phyloP scores from a whole-genome alignment of 768 basidiomycete genomes.

The Cubamyces lactineus region DNA sequence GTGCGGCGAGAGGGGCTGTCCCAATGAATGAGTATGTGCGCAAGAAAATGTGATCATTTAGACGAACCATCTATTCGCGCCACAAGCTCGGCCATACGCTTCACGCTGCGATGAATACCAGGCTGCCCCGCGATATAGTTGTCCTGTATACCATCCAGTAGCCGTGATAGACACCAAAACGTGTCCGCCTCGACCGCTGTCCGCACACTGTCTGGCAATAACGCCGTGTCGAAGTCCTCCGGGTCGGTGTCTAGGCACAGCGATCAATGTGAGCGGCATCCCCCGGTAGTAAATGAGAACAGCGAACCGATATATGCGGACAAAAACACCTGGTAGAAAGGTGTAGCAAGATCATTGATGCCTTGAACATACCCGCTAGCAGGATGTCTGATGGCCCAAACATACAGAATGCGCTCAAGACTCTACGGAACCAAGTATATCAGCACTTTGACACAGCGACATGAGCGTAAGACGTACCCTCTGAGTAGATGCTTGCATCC shows the following conservation, averaged over 20 bases:
- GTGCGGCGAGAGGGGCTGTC: slow-evolving; percentile 80
- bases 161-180: slow-evolving; percentile 96
- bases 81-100: slow-evolving; percentile 92
- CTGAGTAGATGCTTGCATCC: slow-evolving; percentile 91
- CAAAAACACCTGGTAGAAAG: slow-evolving; percentile 97
- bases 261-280: no score
- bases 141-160: slow-evolving; percentile 97
- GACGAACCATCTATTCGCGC: slow-evolving; percentile 81
- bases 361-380: slow-evolving; percentile 99
- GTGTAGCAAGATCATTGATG: slow-evolving; percentile 97
- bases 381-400: slow-evolving; percentile 99
- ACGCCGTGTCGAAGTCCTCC: slow-evolving; percentile 80
- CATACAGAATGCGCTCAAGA: slow-evolving; percentile 93
- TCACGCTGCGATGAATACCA: slow-evolving; percentile 92
- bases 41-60: background rate
- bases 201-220: slow-evolving; percentile 69
- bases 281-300: no score
- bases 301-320: slow-evolving; percentile 86
- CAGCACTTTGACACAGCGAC: slow-evolving; percentile 21
- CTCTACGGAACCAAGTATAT: slow-evolving; percentile 51
- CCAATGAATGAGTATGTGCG: no score
- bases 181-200: slow-evolving; percentile 95
- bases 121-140: slow-evolving; percentile 98
- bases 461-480: slow-evolving; percentile 53
- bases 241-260: slow-evolving; percentile 84